Evolutionary conservation across 2,329 filamentous ascomycete species (phyloP), one percentile per base, ranked within the genome.

Genomic region (Alternaria consortialis): DNA sequence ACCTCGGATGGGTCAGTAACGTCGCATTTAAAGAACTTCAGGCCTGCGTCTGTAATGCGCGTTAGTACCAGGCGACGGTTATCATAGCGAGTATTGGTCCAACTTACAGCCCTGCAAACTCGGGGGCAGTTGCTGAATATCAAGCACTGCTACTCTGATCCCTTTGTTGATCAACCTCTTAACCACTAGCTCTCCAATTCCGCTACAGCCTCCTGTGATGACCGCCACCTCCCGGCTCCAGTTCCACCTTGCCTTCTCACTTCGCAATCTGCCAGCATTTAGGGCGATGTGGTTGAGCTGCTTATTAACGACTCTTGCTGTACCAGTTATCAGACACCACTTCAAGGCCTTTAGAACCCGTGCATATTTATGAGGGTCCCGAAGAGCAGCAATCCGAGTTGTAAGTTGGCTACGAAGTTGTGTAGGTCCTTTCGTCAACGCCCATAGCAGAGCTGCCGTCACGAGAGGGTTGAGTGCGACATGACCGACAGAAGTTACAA

Each of bases 201-300:
- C 77, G 48, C 71, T 72, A 53, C 75, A 76, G 2, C 77, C 77
- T 9, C 77, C 77, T 2, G 77, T 80, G 2, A 80, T 66, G 31
- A 79, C 75, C 2, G 74, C 76, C 11, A 80, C 61, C 51, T 80
- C 77, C 7, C 66, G 39, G 5, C 62, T 66, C 72, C 71, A 78
- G 3, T 69, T 65, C 77, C 77, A 79, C 11, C 67, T 66, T 48
- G 74, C 70, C 60, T 76, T 77, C 58, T 77, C 73, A 7, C 74
- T 75, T 48, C 65, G 69, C 11, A 79, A 51, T 12, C 77, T 74
- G 71, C 79, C 82, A 44, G 78, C 75, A 72, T 83, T 78, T 25
- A 78, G 64, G 20, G 77, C 76, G 12, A 76, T 53, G 7, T 65
- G 61, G 32, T 77, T 79, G 5, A 79, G 63, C 32, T 65, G 61